phyloP scores from a whole-genome alignment of 2,329 filamentous ascomycete species.

The Stemphylium beticola region DNA sequence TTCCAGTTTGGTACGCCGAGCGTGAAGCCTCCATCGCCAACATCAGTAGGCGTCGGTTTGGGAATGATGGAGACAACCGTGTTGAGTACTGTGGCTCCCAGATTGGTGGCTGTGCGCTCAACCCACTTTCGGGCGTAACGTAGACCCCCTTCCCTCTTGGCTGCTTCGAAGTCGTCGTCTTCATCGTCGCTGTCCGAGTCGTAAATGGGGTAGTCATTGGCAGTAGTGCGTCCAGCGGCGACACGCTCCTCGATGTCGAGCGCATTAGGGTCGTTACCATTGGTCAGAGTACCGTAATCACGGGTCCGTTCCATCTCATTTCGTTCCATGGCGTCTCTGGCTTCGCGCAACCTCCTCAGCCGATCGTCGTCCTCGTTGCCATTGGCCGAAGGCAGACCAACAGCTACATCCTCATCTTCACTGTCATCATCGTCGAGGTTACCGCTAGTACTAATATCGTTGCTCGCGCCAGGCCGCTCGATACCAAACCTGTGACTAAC shows the following conservation, averaged over 20 bases:
- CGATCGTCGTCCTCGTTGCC: constrained; percentile 52
- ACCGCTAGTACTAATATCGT: constrained; percentile 77
- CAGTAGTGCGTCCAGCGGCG: constrained; percentile 62
- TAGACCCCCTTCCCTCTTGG: constrained; percentile 76
- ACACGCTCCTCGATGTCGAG: constrained; percentile 87
- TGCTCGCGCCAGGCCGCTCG: constrained; percentile 75
- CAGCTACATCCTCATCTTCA: constrained; percentile 61
- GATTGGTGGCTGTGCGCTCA: constrained; percentile 58
- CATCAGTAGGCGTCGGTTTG: constrained; percentile 52
- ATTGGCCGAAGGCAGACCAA: constrained; percentile 32
- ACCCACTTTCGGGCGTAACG: constrained; percentile 69
- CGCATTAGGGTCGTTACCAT: constrained; percentile 48
- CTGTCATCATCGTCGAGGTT: constrained; percentile 79
- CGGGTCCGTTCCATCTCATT: constrained; percentile 58
- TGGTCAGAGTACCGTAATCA: constrained; percentile 53
- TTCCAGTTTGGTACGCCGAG: constrained; percentile 54
- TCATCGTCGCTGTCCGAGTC: constrained; percentile 88
- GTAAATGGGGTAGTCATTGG: constrained; percentile 84
- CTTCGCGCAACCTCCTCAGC: constrained; percentile 56
- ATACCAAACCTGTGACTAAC: constrained; percentile 89
- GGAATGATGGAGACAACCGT: constrained; percentile 42
- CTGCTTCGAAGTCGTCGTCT: constrained; percentile 77
- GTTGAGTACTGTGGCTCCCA: constrained; percentile 43
- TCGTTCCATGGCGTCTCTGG: constrained; percentile 58
- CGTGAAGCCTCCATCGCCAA: constrained; percentile 49